phyloP scores from a whole-genome alignment of 106 monocot genomes.

The Acanthochlamys bracteata region DNA sequence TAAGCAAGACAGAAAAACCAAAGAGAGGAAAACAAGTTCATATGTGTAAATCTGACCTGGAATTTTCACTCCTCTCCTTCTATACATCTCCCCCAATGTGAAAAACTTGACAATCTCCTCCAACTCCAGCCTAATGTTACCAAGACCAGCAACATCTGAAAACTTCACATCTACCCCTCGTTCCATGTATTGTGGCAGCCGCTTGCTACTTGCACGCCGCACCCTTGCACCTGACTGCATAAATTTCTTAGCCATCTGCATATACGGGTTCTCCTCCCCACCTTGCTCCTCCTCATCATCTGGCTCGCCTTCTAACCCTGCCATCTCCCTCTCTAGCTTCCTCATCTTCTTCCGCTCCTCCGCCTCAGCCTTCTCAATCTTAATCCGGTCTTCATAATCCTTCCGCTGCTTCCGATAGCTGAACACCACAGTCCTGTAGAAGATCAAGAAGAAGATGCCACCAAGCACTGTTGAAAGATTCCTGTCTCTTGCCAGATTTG shows the following conservation, averaged over 20 bases:
- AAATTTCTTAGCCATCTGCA: slow-evolving; percentile 72
- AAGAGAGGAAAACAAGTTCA: too few species aligned
- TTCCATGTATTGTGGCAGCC: slow-evolving; percentile 70
- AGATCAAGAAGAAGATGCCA: slow-evolving; percentile 49
- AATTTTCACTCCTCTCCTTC: slow-evolving; percentile 75
- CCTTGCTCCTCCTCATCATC: slow-evolving; percentile 44
- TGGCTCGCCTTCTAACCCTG: slow-evolving; percentile 39
- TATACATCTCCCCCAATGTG: slow-evolving; percentile 74
- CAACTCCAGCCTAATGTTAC: slow-evolving; percentile 78
- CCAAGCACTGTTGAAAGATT: slow-evolving; percentile 55
- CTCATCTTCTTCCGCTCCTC: slow-evolving; percentile 80
- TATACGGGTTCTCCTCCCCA: slow-evolving; percentile 59
- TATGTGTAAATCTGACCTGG: slow-evolving; percentile 41
- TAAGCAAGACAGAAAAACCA: too few species aligned
- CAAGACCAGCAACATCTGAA: slow-evolving; percentile 80
- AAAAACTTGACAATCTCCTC: slow-evolving; percentile 94
- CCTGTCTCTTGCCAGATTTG: slow-evolving; percentile 43
- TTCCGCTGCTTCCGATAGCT: slow-evolving; percentile 75
- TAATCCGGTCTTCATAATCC: slow-evolving; percentile 78
- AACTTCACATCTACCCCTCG: slow-evolving; percentile 75
- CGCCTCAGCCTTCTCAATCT: slow-evolving; percentile 76
- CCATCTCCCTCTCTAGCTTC: slow-evolving; percentile 66
- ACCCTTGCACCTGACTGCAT: slow-evolving; percentile 85
- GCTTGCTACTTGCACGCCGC: slow-evolving; percentile 37
- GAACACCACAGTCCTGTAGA: slow-evolving; percentile 67